Base-by-base conservation (phyloP, 2,329 filamentous ascomycete species). In the Ascocoryne sarcoides region DNA sequence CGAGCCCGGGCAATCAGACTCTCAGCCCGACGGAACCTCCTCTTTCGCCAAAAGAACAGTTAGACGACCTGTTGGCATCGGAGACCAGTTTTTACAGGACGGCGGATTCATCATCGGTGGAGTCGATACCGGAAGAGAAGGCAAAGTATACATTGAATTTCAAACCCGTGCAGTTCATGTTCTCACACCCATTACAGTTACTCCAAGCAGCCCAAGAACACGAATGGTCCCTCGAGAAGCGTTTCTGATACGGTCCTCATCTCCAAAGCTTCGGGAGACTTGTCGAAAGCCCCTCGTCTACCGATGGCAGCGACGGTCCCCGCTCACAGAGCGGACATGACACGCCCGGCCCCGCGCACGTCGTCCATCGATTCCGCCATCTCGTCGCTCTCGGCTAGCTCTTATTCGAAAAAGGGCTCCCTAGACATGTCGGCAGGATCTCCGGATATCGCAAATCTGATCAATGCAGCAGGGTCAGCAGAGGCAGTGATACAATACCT, bases 321-420 rank as follows among this genome's bases (percentile, higher is more conserved):
- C 30, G 44, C 50, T 39, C 54, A 59, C 44, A 45, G 54, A 35
- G 43, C 43, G 9, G 52, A 56, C 23, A 56, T 60, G 51, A 50
- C 49, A 30, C 49, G 55, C 36, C 46, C 45, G 39, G 49, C 56
- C 66, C 76, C 81, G 41, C 79, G 89, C 54, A 94, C 84, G 41
- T 84, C 84, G 3, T 95, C 90, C 9, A 90, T 95, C 55, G 90
- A 96, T 61, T 95, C 89, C 9, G 84, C 85, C n/a, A 82, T 93
- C 34, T 95, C 90, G 2, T 76, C 77, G 8, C 71, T 85, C 36
- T 86, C 85, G 5, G 70, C 68, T 8, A 73, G 76, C 39, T 68
- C 68, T 2, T 69, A 76, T 41, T 68, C 71, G 5, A 70, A 75
- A 49, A 79, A 76, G 51, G 70, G 67, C 18, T 70, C 76, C 1